phyloP scores from a whole-genome alignment of 208 protist genomes.

The Leishmania martiniquensis region DNA sequence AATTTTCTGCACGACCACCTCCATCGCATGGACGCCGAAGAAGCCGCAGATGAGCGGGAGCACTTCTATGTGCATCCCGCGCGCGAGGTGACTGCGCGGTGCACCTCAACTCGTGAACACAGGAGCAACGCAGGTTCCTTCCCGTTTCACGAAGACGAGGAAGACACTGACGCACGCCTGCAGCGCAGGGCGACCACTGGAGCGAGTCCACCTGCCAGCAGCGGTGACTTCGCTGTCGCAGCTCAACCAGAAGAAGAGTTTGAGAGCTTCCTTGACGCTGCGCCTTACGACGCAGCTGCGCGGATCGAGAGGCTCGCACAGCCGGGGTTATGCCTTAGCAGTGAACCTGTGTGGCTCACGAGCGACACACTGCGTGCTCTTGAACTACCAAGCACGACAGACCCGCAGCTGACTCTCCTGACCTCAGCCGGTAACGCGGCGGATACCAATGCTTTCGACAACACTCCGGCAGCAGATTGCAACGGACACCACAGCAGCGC shows the following conservation, averaged over 20 bases:
- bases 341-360: not conserved
- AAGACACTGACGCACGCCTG: slow-evolving; percentile 14
- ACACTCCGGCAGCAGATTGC: too few relatives aligned
- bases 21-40: slow-evolving; percentile 40
- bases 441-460: too few relatives aligned
- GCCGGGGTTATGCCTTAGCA: slow-evolving; percentile 10
- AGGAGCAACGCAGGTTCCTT: slow-evolving; percentile 12
- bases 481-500: too few relatives aligned
- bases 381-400: not conserved
- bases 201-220: not conserved
- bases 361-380: not conserved
- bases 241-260: slow-evolving; percentile 36
- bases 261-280: slow-evolving; percentile 41
- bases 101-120: slow-evolving; percentile 16
- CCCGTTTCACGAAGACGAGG: slow-evolving; percentile 43
- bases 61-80: slow-evolving; percentile 16
- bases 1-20: slow-evolving; percentile 43
- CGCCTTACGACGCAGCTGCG: slow-evolving; percentile 8
- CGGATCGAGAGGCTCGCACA: slow-evolving; percentile 32
- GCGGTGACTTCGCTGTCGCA: slow-evolving; percentile 19
- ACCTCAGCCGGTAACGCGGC: too few relatives aligned
- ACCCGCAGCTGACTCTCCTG: not conserved
- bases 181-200: not conserved
- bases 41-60: slow-evolving; percentile 38
- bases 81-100: slow-evolving; percentile 20